These are phyloP conservation scores for Triangularia verruculosa DNA, from an alignment of 2,329 filamentous ascomycete species.

Conservation along the genomic window DNA sequence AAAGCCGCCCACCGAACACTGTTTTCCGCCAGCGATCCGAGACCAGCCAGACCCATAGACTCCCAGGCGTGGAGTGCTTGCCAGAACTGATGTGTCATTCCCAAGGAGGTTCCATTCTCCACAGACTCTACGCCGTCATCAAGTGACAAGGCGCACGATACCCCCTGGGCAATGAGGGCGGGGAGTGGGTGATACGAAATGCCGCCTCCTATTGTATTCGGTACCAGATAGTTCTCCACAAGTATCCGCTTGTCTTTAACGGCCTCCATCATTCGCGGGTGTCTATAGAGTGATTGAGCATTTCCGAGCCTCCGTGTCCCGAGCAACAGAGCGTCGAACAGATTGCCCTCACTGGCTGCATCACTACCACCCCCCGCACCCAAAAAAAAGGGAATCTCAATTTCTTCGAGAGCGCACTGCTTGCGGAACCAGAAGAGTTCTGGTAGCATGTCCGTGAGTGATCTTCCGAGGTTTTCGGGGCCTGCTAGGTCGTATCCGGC, in stretches of 20 bases:
- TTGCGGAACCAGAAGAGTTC: slow-evolving; percentile 93
- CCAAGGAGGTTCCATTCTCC: slow-evolving; percentile 47
- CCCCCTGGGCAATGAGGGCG: slow-evolving; percentile 78
- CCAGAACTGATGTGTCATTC: slow-evolving; percentile 92
- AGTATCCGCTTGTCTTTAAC: slow-evolving; percentile 86
- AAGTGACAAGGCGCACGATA: slow-evolving; percentile 80
- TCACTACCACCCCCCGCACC: slow-evolving; percentile 85
- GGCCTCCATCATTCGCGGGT: slow-evolving; percentile 83
- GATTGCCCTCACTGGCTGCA: slow-evolving; percentile 70
- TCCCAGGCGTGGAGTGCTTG: slow-evolving; percentile 89
- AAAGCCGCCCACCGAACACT: slow-evolving; percentile 87
- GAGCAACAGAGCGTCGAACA: slow-evolving; percentile 85
- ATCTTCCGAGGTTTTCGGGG: slow-evolving; percentile 76
- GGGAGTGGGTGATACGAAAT: slow-evolving; percentile 74
- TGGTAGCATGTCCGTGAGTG: slow-evolving; percentile 73
- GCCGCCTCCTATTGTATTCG: slow-evolving; percentile 52
- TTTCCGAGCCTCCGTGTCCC: slow-evolving; percentile 88
- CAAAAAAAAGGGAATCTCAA: slow-evolving; percentile 92
- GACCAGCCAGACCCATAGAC: slow-evolving; percentile 80
- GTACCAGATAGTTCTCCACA: slow-evolving; percentile 61
- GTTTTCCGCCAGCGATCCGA: slow-evolving; percentile 87
- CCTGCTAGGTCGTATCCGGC: slow-evolving; percentile 88
- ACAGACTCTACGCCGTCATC: slow-evolving; percentile 65
- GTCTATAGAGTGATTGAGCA: slow-evolving; percentile 84
- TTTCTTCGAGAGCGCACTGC: slow-evolving; percentile 70